Percentiles rank a stretch among this genome's conserved stretches.
These are phyloP conservation scores for Farysia itapuensis DNA, from an alignment of 1,284 basidiomycete genomes.

Conservation along the genomic window DNA sequence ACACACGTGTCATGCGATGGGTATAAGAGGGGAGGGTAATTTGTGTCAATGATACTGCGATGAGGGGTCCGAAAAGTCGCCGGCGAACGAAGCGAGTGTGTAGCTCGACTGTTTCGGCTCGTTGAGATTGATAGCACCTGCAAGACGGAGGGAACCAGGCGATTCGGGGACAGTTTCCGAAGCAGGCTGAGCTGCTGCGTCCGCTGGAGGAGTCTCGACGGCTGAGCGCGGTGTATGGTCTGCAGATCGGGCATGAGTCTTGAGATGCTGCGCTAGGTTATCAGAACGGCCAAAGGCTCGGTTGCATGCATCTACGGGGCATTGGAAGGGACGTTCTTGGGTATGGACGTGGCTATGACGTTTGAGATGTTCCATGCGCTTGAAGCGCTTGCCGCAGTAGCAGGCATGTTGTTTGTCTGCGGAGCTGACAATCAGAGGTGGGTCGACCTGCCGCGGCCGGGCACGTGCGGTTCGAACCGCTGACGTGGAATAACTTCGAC, in stretches of 20 bases:
- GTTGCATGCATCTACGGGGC: constrained; percentile 54
- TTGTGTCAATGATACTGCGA: no score
- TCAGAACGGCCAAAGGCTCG: constrained; percentile 58
- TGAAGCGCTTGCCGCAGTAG: constrained; percentile 58
- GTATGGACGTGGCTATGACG: constrained; percentile 59
- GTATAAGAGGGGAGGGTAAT: no score
- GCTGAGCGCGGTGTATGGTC: no score
- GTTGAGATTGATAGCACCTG: no score
- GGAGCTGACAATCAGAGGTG: constrained; percentile 56
- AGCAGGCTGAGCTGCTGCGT: no score
- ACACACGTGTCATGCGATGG: no score
- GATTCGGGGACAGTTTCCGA: no score
- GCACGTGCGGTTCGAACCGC: constrained; percentile 29
- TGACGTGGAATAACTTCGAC: constrained; percentile 22
- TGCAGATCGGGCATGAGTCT: constrained; percentile 55
- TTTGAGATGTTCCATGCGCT: constrained; percentile 59
- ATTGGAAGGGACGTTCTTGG: constrained; percentile 55
- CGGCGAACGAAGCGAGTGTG: no score
- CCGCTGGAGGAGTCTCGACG: no score
- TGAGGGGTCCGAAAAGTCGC: no score
- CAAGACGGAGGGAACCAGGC: no score
- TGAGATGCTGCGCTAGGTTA: constrained; percentile 58
- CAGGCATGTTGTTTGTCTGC: constrained; percentile 58
- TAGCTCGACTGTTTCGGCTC: no score
- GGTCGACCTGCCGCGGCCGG: constrained; percentile 31